Conservation (phyloP, 2,329 filamentous ascomycete species). For the Hymenotorrendiella dingleyae region DNA sequence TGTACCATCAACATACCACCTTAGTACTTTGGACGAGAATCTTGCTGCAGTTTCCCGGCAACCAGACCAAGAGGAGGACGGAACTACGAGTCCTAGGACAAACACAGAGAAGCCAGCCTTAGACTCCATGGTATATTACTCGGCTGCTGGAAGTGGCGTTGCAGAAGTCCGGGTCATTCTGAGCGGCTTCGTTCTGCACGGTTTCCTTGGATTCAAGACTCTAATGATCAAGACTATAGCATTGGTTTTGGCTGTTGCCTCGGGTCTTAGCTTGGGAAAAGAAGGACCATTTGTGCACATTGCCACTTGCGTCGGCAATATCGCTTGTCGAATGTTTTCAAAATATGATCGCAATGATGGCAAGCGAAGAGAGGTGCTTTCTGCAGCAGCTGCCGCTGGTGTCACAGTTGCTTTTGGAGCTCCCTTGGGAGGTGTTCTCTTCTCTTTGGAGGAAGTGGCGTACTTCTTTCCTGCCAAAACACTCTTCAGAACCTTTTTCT, state of each 20-base stretch:
- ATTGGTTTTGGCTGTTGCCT: slow-evolving; percentile 82
- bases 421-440: slow-evolving; percentile 82
- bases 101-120: slow-evolving; percentile 44
- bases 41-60: slow-evolving; percentile 59
- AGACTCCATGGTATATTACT: slow-evolving; percentile 78
- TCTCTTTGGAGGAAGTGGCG: slow-evolving; percentile 89
- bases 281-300: slow-evolving; percentile 96
- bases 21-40: slow-evolving; percentile 90
- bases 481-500: slow-evolving; percentile 95
- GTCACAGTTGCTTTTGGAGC: slow-evolving; percentile 93
- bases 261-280: slow-evolving; percentile 89
- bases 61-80: slow-evolving; percentile 35
- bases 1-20: slow-evolving; percentile 79
- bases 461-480: slow-evolving; percentile 99
- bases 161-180: slow-evolving; percentile 96
- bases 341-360: slow-evolving; percentile 95
- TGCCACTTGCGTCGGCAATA: slow-evolving; percentile 90
- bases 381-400: slow-evolving; percentile 83
- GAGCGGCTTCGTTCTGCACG: slow-evolving; percentile 95
- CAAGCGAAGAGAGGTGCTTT: slow-evolving; percentile 90
- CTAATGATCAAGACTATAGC: slow-evolving; percentile 78
- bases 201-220: slow-evolving; percentile 85
- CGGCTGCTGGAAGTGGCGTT: slow-evolving; percentile 90
- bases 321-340: slow-evolving; percentile 83
- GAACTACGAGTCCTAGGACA: slow-evolving; percentile 38